Conservation (phyloP, 2,329 filamentous ascomycete genomes). For the Blastomyces parvus region DNA sequence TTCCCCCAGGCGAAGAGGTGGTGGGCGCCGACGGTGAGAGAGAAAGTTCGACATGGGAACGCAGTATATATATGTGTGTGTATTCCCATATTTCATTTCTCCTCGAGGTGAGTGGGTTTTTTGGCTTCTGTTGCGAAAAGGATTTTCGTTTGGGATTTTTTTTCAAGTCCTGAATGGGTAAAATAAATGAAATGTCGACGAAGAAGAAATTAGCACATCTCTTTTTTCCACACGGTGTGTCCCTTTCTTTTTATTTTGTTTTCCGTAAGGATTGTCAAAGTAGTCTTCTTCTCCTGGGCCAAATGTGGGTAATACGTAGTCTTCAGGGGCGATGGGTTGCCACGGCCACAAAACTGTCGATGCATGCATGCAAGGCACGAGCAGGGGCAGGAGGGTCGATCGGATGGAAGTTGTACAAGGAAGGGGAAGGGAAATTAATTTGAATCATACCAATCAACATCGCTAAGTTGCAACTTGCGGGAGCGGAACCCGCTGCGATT, state of each 20-base stretch:
- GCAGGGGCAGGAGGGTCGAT: too few species aligned
- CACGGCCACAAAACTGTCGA: neutral
- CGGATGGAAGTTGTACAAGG: neutral
- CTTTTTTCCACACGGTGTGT: neutral
- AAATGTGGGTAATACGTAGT: neutral
- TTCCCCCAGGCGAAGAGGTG: neutral
- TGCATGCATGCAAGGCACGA: neutral
- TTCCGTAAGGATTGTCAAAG: neutral
- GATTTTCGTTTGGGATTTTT: neutral
- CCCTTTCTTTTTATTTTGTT: neutral
- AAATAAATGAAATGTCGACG: neutral
- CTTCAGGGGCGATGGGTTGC: neutral
- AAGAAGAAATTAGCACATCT: neutral
- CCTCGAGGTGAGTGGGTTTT: neutral
- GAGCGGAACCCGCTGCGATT: constrained; percentile 70
- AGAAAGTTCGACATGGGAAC: neutral
- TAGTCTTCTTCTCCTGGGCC: neutral
- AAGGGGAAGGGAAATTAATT: constrained; percentile 3
- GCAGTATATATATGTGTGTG: neutral
- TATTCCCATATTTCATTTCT: neutral
- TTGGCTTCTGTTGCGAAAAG: neutral
- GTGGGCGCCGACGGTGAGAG: neutral
- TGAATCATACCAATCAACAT: constrained; percentile 79
- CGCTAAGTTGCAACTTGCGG: constrained; percentile 85
- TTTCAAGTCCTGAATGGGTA: neutral